Conservation (phyloP, 1,284 basidiomycete species). For the Kalmanozyma brasiliensis region DNA sequence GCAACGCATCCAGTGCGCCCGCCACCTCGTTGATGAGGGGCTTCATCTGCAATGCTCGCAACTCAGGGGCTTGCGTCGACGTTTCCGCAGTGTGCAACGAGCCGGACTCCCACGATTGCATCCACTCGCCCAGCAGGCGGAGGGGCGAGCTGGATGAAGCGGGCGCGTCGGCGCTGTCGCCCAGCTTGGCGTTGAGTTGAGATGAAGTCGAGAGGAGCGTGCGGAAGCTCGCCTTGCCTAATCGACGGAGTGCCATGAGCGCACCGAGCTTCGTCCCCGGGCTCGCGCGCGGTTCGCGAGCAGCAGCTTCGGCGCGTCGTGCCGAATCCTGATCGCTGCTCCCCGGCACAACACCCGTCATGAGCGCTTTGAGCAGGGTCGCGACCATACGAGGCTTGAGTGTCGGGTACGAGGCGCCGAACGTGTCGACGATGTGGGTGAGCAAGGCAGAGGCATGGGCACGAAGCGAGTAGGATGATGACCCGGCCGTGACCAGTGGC, state of each 20-base stretch:
- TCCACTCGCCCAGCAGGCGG: conserved; percentile 48
- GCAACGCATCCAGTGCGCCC: conserved; percentile 38
- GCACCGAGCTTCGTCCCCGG: conserved; percentile 64
- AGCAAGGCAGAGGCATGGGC: conserved; percentile 74
- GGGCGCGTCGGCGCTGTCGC: conserved; percentile 15
- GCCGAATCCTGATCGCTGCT: conserved; percentile 40
- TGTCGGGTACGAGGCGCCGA: conserved; percentile 76
- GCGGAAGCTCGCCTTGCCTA: conserved; percentile 60
- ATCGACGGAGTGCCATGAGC: conserved; percentile 56
- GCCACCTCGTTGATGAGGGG: conserved; percentile 37
- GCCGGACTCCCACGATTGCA: conserved; percentile 44
- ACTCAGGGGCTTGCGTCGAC: conserved; percentile 4
- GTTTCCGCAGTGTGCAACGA: conserved; percentile 16
- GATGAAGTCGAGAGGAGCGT: conserved; percentile 46
- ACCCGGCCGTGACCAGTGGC: conserved; percentile 36
- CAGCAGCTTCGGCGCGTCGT: conserved; percentile 13
- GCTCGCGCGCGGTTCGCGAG: conserved; percentile 36
- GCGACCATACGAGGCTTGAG: conserved; percentile 89
- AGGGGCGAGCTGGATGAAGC: conserved; percentile 31
- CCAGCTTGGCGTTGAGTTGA: conserved; percentile 30
- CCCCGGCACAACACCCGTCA: conserved; percentile 69
- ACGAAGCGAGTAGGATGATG: conserved; percentile 47
- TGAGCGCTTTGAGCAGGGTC: conserved; percentile 86
- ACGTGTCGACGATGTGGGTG: conserved; percentile 78
- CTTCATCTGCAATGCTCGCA: conserved; percentile 26